Evolutionary conservation across 2,329 filamentous ascomycete species (phyloP).

Genomic region (Aulographum hederae): DNA sequence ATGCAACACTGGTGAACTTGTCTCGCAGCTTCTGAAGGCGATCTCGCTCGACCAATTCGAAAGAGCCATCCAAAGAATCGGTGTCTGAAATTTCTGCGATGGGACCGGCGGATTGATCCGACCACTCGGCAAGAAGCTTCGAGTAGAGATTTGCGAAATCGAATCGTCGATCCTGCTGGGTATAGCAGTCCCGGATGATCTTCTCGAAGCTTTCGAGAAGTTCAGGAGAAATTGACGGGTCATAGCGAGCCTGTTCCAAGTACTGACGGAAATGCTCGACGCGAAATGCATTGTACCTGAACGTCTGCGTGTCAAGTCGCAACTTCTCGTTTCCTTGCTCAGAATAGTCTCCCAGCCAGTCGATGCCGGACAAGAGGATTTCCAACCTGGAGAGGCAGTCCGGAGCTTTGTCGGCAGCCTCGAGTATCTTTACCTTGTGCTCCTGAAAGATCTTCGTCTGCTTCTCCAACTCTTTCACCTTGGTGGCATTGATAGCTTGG

Average conservation of each 20-base stretch:
- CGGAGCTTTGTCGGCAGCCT: slow-evolving; percentile 6
- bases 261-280: slow-evolving; percentile 16
- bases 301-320: slow-evolving; percentile 7
- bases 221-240: neutral
- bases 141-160: neutral
- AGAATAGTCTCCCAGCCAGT: slow-evolving; percentile 11
- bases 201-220: slow-evolving; percentile 22
- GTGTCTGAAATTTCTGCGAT: neutral
- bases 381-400: slow-evolving; percentile 11
- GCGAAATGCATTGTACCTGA: too few relatives aligned
- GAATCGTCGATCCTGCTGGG: neutral
- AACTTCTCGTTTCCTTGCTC: slow-evolving; percentile 8
- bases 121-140: neutral
- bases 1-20: neutral
- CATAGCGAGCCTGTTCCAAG: slow-evolving; percentile 24
- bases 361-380: slow-evolving; percentile 12
- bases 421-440: slow-evolving; percentile 10
- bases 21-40: neutral
- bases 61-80: neutral
- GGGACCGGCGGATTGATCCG: neutral
- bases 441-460: slow-evolving; percentile 14
- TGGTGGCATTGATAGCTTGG: slow-evolving; percentile 17
- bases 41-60: neutral
- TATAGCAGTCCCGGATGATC: slow-evolving; percentile 11
- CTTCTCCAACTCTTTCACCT: slow-evolving; percentile 18